Percentiles rank a stretch among this genome's conserved stretches.
Conservation (phyloP, 2,329 filamentous ascomycete genomes). For the Ilyonectria mors-panacis region DNA sequence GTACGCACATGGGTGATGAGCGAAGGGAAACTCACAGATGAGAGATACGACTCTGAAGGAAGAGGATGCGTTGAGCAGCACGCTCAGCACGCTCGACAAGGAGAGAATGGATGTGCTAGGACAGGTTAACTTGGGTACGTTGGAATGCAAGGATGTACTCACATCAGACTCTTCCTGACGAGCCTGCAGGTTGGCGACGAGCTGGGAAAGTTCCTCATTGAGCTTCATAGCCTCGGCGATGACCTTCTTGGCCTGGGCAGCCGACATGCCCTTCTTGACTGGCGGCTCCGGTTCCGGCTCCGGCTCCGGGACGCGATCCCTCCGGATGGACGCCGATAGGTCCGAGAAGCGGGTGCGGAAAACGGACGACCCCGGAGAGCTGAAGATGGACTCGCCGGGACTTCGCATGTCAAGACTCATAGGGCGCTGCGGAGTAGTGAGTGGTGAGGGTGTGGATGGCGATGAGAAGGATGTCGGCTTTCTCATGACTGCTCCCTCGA, state of each 20-base stretch:
- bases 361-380: constrained; percentile 54
- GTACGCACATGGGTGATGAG: background rate
- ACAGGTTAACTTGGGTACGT: constrained; percentile 46
- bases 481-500: constrained; percentile 44
- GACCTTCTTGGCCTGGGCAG: constrained; percentile 55
- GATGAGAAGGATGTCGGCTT: constrained; percentile 42
- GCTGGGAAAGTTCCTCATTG: constrained; percentile 64
- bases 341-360: constrained; percentile 59
- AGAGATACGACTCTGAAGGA: constrained; percentile 70
- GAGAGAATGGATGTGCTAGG: constrained; percentile 72
- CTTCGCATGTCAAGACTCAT: constrained; percentile 47
- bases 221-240: constrained; percentile 59
- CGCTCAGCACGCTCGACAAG: constrained; percentile 71
- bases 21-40: constrained; percentile 65
- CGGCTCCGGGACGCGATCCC: constrained; percentile 47
- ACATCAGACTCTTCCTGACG: constrained; percentile 74
- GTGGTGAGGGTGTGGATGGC: constrained; percentile 39
- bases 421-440: constrained; percentile 34
- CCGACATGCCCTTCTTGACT: constrained; percentile 51
- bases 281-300: constrained; percentile 48
- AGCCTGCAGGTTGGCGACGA: constrained; percentile 66
- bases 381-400: constrained; percentile 51
- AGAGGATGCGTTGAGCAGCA: constrained; percentile 71
- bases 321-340: constrained; percentile 54
- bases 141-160: constrained; percentile 41